Conservation (phyloP, 1,284 basidiomycete species). For the Volvariella volvacea region DNA sequence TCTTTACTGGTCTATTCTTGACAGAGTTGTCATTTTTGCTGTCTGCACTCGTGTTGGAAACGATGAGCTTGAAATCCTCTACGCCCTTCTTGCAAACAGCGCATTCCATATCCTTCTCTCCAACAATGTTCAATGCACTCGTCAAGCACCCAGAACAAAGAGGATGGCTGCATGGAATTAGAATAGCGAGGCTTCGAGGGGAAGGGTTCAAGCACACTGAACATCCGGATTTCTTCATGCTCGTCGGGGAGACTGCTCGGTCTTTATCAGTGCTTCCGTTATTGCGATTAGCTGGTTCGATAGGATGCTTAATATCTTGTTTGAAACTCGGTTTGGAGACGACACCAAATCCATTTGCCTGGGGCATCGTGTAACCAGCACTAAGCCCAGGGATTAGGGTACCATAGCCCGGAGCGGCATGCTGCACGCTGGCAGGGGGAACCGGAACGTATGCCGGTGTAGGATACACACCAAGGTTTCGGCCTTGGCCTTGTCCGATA, state of each 20-base stretch:
- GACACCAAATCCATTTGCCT: not conserved
- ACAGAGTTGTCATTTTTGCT: not conserved
- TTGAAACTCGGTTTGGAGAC: not conserved
- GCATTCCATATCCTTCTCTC: constrained; percentile 79
- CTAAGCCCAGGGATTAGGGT: not conserved
- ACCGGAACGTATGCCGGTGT: constrained; percentile 7
- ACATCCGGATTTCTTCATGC: constrained; percentile 20
- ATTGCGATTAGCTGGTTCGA: not conserved
- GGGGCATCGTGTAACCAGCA: not conserved
- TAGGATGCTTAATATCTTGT: not conserved
- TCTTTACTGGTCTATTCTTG: not conserved
- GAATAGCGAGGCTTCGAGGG: constrained; percentile 49
- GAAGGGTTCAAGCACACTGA: constrained; percentile 32
- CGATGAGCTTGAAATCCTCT: constrained; percentile 54
- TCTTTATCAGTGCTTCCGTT: not conserved
- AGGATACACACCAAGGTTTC: constrained; percentile 7
- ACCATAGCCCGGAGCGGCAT: not conserved
- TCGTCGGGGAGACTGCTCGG: not conserved
- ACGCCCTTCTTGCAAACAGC: constrained; percentile 67
- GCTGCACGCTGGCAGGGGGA: constrained; percentile 5
- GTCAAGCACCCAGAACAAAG: constrained; percentile 75
- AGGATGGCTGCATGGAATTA: constrained; percentile 66
- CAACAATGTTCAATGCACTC: constrained; percentile 76
- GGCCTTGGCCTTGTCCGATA: constrained; percentile 2
- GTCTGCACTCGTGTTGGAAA: not conserved